Conservation (phyloP, 129 eudicot species). For the Lactuca sativa region DNA sequence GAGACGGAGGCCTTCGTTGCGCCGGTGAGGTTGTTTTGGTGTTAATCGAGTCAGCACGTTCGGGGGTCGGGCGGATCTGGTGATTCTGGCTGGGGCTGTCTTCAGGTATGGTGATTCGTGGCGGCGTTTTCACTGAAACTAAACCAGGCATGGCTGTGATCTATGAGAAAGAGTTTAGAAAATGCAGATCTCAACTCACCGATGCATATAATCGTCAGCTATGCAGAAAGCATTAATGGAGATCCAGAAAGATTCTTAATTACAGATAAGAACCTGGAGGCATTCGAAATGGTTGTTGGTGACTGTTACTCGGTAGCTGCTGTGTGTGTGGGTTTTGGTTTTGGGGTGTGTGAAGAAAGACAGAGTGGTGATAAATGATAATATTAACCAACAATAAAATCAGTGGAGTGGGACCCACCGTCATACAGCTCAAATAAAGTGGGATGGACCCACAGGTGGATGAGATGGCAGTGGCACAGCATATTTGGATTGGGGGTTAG, state of each 20-base stretch:
- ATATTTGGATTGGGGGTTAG: constrained; percentile 22
- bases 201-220: not conserved
- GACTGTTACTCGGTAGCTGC: constrained; percentile 36
- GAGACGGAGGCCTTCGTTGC: constrained; percentile 66
- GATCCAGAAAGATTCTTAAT: not conserved
- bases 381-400: constrained; percentile 27
- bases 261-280: constrained; percentile 26
- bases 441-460: constrained; percentile 12
- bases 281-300: constrained; percentile 22
- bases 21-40: constrained; percentile 60
- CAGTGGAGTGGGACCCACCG: constrained; percentile 28
- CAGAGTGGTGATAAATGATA: constrained; percentile 1
- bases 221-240: not conserved
- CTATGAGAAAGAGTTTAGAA: not conserved
- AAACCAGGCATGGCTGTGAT: constrained; percentile 67
- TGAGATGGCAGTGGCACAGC: constrained; percentile 37
- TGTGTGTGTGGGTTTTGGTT: constrained; percentile 18
- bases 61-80: constrained; percentile 56
- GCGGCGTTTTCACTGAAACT: constrained; percentile 85
- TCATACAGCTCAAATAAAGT: constrained; percentile 36
- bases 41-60: constrained; percentile 46
- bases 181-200: constrained; percentile 18
- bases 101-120: constrained; percentile 56
- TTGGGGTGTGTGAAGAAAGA: constrained; percentile 1
- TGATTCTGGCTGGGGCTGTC: constrained; percentile 27